A percentile compares a stretch with the other conserved stretches of the same genome.
Conservation (phyloP, 345 rosid genomes). For the Cardamine chenopodiifolia region DNA sequence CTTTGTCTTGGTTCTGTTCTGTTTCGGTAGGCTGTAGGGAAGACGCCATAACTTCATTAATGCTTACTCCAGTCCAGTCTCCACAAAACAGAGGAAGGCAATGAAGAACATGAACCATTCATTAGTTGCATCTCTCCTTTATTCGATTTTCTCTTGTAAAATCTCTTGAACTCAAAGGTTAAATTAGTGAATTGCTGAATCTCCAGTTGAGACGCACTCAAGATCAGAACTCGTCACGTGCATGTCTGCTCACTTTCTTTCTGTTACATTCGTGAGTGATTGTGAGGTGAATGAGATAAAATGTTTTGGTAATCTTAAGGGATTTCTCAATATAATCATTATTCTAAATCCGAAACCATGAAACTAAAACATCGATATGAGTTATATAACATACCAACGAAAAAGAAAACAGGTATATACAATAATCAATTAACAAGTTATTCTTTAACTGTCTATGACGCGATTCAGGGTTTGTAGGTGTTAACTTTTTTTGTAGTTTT, state of each 20-base stretch:
- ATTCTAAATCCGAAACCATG: not conserved
- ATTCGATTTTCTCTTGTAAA: not conserved
- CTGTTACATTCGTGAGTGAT: not conserved
- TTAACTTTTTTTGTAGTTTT: not conserved
- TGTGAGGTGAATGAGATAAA: not conserved
- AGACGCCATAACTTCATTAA: not conserved
- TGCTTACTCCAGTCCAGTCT: not conserved
- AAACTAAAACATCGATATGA: not conserved
- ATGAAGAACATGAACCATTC: not conserved
- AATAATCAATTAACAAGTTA: not conserved
- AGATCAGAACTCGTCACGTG: not conserved
- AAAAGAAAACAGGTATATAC: not conserved
- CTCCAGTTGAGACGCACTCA: not conserved
- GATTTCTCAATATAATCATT: not conserved
- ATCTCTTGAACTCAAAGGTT: not conserved
- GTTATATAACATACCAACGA: not conserved
- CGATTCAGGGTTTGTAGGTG: conserved; percentile 11
- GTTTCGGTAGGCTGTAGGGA: not conserved
- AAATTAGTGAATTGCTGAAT: not conserved
- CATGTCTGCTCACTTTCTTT: conserved; percentile 29
- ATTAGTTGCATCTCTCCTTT: not conserved
- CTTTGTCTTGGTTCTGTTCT: not conserved
- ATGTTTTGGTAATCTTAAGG: not conserved
- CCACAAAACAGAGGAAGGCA: conserved; percentile 8
- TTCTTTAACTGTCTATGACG: conserved; percentile 21